Base-by-base conservation (phyloP, 345 rosid genomes). In the Gossypium bickii region DNA sequence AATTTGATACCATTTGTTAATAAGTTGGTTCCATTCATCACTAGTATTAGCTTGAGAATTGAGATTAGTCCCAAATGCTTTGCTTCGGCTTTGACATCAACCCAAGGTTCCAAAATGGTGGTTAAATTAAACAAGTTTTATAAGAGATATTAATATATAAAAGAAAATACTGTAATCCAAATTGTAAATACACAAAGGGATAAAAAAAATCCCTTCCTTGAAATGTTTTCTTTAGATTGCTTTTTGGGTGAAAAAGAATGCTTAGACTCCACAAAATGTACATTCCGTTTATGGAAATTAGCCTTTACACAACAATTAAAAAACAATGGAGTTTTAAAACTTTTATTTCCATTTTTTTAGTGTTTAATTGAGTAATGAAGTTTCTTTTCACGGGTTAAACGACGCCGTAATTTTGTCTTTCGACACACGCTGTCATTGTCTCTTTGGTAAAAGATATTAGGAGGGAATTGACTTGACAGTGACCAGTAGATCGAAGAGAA, bases 1-100 rank as follows among this genome's bases (percentile, higher is more conserved):
- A 49, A 68, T 48, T 25, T 68, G 72, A 68, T 24, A 15, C 72
- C 52, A 15, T 49, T 67, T 48, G 72, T 48, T 68, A 24, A 15
- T 3, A 15, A 68, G 45, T 68, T 25, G 13, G 22, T 44, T 15
- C 25, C 58, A 25, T 34, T 49, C 3, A 49, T n/a, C 16, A 56
- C 61, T 16, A 9, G 27, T 20, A 34, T 34, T 34, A 5, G 41
- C 41, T 34, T 34, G 41, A 34, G 41, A 5, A 34, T 5, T 56
- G 27, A 68, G 41, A 68, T 68, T 68, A 13, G 13, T 53, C 22
- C 57, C 57, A 53, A 13, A 70, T 70, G 55, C 74, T 70, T 70
- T 53, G 49, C 74, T 71, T 71, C 6, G 38, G n/a, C 12, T 53
- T 29, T 29, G 11, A 7, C 62, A 70, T 34, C 74, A 11, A n/a